Evolutionary conservation across 768 basidiomycete genomes (phyloP), one percentile per base, ranked within the genome.

Genomic region (Royoungia palumana): DNA sequence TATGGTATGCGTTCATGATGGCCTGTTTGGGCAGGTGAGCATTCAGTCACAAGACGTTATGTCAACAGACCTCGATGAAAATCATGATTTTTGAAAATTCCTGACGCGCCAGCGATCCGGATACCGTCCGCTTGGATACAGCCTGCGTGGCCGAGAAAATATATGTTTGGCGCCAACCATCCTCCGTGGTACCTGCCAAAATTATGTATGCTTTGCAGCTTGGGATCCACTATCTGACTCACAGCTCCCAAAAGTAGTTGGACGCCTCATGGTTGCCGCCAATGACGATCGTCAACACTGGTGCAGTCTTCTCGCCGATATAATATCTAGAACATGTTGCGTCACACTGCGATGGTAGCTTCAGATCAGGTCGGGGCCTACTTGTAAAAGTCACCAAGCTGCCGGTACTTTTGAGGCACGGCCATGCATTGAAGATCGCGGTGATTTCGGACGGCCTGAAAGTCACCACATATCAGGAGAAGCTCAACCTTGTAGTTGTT

Each of bases 211-310:
- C 41, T 41, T 42, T 36, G 32, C 32, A n/a, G 44, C 41, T 50
- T 12, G 27, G 9, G 9, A 10, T 9, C n/a, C 10, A 27, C 5
- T 32, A 32, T 17, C 17, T 2, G 24, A 72, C 88, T 68, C 60
- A 92, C 90, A 96, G 69, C 66, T 99, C 96, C 87, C 91, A 94
- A 72, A 98, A 76, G 63, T 97, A 96, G 58, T 94, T 96, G 19
- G 90, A 94, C 2, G 92, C 92, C 69, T 98, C 96, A 65, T 98
- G 96, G 63, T 98, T 98, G 9, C 96, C 96, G 14, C 96, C 96
- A 60, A 98, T 96, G 41, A 98, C 83, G 12, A 99, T 74, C 0
- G 96, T 99, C 64, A 95, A 69, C 5, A 95, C 67, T 0, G 94
- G 93, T 2, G 95, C 94, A n/a, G 56, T 70, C 60, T 75, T 83